These are phyloP conservation scores for Chlorella sorokiniana DNA, from an alignment of 139 green algal genomes.

Conservation along the genomic window DNA sequence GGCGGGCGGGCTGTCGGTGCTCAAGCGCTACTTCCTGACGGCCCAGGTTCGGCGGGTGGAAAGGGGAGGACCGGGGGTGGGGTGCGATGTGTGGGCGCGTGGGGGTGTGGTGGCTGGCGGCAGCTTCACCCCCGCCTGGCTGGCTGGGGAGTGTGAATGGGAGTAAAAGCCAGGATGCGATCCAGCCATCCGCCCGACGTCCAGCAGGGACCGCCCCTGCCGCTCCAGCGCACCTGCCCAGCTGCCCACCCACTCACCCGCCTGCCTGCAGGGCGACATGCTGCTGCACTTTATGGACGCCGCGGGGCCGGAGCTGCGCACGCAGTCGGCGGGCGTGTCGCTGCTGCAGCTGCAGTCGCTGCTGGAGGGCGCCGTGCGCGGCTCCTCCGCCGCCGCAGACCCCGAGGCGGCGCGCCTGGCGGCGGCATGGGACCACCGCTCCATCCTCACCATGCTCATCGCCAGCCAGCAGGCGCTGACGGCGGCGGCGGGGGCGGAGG, in stretches of 20 bases:
- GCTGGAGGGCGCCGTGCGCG: slow-evolving; percentile 75
- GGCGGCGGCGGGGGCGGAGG: background rate
- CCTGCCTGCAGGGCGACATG: slow-evolving; percentile 75
- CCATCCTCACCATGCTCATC: slow-evolving; percentile 64
- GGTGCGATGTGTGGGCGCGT: background rate
- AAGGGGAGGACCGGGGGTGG: background rate
- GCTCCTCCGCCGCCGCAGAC: slow-evolving; percentile 56
- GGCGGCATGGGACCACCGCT: slow-evolving; percentile 68
- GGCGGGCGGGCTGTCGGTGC: slow-evolving; percentile 62
- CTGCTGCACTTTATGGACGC: slow-evolving; percentile 82
- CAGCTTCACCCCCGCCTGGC: too few relatives aligned
- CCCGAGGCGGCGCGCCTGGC: slow-evolving; percentile 67
- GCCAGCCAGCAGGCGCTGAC: slow-evolving; percentile 17
- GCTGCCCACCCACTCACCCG: background rate
- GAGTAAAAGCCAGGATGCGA: background rate
- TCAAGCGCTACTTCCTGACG: slow-evolving; percentile 95
- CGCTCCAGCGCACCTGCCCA: background rate
- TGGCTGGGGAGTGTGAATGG: too few relatives aligned
- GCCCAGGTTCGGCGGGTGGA: slow-evolving; percentile 57
- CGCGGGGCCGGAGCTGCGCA: slow-evolving; percentile 75
- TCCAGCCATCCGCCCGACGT: background rate
- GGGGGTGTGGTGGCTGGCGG: too few relatives aligned
- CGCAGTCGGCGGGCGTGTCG: slow-evolving; percentile 55
- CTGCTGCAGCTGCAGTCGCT: slow-evolving; percentile 84
- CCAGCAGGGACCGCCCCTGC: background rate